Conservation (phyloP, 768 basidiomycete species). For the Pleurotus pulmonarius region DNA sequence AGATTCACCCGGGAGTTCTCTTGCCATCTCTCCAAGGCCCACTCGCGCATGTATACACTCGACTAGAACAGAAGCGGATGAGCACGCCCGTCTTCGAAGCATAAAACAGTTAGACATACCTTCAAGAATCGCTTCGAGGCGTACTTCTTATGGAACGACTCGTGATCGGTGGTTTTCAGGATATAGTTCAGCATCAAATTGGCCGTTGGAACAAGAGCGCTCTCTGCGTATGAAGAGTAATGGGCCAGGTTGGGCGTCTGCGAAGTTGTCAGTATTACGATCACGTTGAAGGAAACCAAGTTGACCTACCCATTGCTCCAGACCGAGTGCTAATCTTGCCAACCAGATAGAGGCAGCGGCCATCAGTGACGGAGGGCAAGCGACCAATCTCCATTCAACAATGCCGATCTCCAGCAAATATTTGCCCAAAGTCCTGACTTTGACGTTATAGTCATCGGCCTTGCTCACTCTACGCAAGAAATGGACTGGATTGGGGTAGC, state of each 20-base stretch:
- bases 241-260: slow-evolving; percentile 86
- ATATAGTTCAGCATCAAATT: slow-evolving; percentile 93
- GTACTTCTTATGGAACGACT: slow-evolving; percentile 93
- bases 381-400: slow-evolving; percentile 83
- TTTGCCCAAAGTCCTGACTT: slow-evolving; percentile 88
- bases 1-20: slow-evolving; percentile 61
- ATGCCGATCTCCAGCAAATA: slow-evolving; percentile 91
- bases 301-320: slow-evolving; percentile 81
- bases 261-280: slow-evolving; percentile 2
- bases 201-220: slow-evolving; percentile 79
- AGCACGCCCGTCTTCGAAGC: background rate
- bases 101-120: slow-evolving; percentile 34
- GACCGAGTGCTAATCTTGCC: slow-evolving; percentile 75
- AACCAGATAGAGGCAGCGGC: slow-evolving; percentile 92
- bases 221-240: slow-evolving; percentile 91
- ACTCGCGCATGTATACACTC: slow-evolving; percentile 77
- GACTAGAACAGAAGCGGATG: slow-evolving; percentile 41
- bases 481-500: slow-evolving; percentile 92
- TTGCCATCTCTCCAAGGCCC: slow-evolving; percentile 78
- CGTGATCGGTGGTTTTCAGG: slow-evolving; percentile 72
- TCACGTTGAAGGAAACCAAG: background rate
- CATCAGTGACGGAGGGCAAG: slow-evolving; percentile 78
- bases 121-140: slow-evolving; percentile 87
- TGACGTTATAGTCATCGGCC: slow-evolving; percentile 93
- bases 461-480: slow-evolving; percentile 91